Base-by-base conservation (phyloP, 768 basidiomycete species). In the Serendipita sp. region DNA sequence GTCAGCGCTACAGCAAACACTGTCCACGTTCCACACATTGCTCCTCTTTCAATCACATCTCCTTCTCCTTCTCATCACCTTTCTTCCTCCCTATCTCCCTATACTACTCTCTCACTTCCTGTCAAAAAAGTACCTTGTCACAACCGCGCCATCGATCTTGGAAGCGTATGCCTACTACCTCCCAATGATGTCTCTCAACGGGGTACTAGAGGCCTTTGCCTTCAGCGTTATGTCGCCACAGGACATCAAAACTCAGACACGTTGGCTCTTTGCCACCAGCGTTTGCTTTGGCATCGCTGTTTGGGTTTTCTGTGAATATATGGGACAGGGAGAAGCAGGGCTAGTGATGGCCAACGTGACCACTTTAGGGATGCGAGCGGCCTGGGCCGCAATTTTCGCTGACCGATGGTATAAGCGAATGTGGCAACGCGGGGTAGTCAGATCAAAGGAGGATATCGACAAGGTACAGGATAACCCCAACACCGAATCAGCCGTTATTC, bases 121-220 rank as follows among this genome's bases (percentile, higher is more conserved):
- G 74, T 70, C 24, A 79, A 81, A 66, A 35, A 60, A 60, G 56
- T 89, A 89, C 74, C 77, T 83, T 41, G 70, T 78, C 46, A 92
- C 93, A 0, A 90, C 89, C 47, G 93, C 94, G 0, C 86, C 91
- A 0, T 68, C 74, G 13, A 86, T 95, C 44, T 81, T 99, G 3
- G 73, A 75, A 11, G 83, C 86, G 0, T 99, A 93, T 83, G 74
- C 91, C 28, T 86, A 82, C 77, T 95, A 94, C 69, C 86, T 98
- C 68, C 96, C 96, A 0, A 80, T 88, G 24, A 80, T 99, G 70
- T 88, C 88, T 3, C 75, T 92, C 68, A 99, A 99, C 71, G 96
- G 96, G 1, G 82, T 89, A 0, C 75, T 95, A 16, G 96, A 99
- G 72, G 91, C 94, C 0, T 94, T 96, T 73, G 79, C 56, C 24